Evolutionary conservation across 176 grass and related monocot species (phyloP).

Genomic region (Hordeum vulgare): DNA sequence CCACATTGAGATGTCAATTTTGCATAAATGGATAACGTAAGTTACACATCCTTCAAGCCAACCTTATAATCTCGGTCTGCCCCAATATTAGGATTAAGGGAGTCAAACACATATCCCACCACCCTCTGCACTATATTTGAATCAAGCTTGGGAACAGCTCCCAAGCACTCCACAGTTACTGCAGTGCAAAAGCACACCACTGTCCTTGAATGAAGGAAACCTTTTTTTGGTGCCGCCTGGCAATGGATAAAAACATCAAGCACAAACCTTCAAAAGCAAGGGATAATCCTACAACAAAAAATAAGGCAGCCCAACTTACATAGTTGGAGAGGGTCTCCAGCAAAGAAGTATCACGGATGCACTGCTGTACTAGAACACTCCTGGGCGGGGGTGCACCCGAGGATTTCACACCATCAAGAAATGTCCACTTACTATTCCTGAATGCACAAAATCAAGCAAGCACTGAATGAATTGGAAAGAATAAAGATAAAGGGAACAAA

Average conservation of each 20-base stretch:
- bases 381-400: slow-evolving; percentile 81
- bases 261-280: slow-evolving; percentile 12
- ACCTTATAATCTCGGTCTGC: slow-evolving; percentile 79
- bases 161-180: slow-evolving; percentile 80
- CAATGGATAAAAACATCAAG: slow-evolving; percentile 26
- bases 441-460: slow-evolving; percentile 12
- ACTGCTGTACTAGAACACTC: slow-evolving; percentile 78
- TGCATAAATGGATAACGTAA: background rate
- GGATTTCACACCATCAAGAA: slow-evolving; percentile 72
- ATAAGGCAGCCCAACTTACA: slow-evolving; percentile 24
- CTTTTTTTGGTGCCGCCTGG: slow-evolving; percentile 66
- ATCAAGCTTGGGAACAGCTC: slow-evolving; percentile 73
- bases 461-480: background rate
- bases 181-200: slow-evolving; percentile 82
- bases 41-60: background rate
- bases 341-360: slow-evolving; percentile 72
- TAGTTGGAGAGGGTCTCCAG: slow-evolving; percentile 87
- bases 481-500: background rate
- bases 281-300: background rate
- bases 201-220: slow-evolving; percentile 56
- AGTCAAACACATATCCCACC: slow-evolving; percentile 71
- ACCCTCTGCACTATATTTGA: slow-evolving; percentile 77
- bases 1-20: background rate
- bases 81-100: slow-evolving; percentile 64
- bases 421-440: slow-evolving; percentile 87